Percentiles rank a stretch among this genome's conserved stretches.
Evolutionary conservation across 169 alveolate genomes (phyloP).

Genomic region (Plasmodium billcollinsi): DNA sequence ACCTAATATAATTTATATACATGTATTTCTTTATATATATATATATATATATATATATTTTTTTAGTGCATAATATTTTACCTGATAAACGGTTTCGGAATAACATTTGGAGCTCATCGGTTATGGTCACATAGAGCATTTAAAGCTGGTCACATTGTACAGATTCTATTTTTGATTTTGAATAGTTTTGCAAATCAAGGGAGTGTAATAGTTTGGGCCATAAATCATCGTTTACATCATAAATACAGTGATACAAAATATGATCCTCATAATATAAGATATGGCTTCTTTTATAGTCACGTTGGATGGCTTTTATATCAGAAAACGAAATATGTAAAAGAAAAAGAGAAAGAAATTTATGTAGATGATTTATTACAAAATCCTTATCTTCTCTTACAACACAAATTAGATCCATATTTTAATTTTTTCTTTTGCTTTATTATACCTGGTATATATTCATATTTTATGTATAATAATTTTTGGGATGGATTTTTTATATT

Average conservation of each 20-base stretch:
- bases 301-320: slow-evolving; percentile 90
- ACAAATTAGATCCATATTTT: slow-evolving; percentile 87
- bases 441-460: slow-evolving; percentile 84
- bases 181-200: slow-evolving; percentile 90
- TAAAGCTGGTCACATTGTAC: slow-evolving; percentile 84
- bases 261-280: slow-evolving; percentile 89
- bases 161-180: slow-evolving; percentile 82
- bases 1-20: no score
- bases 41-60: neutral
- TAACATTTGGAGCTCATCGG: slow-evolving; percentile 92
- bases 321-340: slow-evolving; percentile 77
- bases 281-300: slow-evolving; percentile 90
- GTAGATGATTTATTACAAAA: slow-evolving; percentile 80
- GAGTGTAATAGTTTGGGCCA: slow-evolving; percentile 89
- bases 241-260: slow-evolving; percentile 86
- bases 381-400: slow-evolving; percentile 76
- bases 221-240: slow-evolving; percentile 90
- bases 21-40: no score
- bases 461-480: slow-evolving; percentile 82
- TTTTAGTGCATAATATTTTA: slow-evolving; percentile 78
- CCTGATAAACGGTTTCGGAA: slow-evolving; percentile 88
- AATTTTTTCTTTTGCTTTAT: slow-evolving; percentile 86
- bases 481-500: slow-evolving; percentile 86
- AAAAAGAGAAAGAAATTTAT: slow-evolving; percentile 80
- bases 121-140: slow-evolving; percentile 91